Evolutionary conservation across 768 basidiomycete species (phyloP).

Genomic region (Candolleomyces aberdarensis): DNA sequence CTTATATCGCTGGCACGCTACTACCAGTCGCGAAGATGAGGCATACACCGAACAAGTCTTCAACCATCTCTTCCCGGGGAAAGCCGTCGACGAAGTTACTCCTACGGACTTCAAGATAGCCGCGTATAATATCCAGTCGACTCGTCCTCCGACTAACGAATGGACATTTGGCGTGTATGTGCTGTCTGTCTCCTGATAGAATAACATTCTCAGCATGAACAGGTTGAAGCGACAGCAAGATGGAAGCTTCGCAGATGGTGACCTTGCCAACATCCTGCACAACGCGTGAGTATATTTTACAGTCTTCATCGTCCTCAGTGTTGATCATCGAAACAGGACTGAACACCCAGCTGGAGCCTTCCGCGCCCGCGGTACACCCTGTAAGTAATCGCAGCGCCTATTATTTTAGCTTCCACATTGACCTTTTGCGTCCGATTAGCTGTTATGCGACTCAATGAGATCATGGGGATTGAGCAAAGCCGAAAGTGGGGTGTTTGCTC

Average conservation of each 20-base stretch:
- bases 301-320: background rate
- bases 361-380: slow-evolving; percentile 73
- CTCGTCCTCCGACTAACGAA: slow-evolving; percentile 45
- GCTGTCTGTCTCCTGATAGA: background rate
- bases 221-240: slow-evolving; percentile 61
- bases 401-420: background rate
- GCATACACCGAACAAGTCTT: slow-evolving; percentile 59
- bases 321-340: slow-evolving; percentile 41
- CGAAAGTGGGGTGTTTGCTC: slow-evolving; percentile 80
- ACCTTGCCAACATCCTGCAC: slow-evolving; percentile 65
- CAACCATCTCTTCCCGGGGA: slow-evolving; percentile 48
- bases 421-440: slow-evolving; percentile 17
- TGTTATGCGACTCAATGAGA: slow-evolving; percentile 71
- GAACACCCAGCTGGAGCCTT: slow-evolving; percentile 71
- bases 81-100: slow-evolving; percentile 45
- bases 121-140: slow-evolving; percentile 33
- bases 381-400: slow-evolving; percentile 17
- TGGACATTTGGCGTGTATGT: slow-evolving; percentile 70
- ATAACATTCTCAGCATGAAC: background rate
- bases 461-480: slow-evolving; percentile 81
- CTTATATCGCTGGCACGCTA: slow-evolving; percentile 83
- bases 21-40: slow-evolving; percentile 70
- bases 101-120: slow-evolving; percentile 49
- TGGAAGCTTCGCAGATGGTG: slow-evolving; percentile 64
- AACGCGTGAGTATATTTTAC: slow-evolving; percentile 49